These are phyloP conservation scores for Wallacemonas sp. DNA, from an alignment of 208 protist genomes.

Conservation along the genomic window DNA sequence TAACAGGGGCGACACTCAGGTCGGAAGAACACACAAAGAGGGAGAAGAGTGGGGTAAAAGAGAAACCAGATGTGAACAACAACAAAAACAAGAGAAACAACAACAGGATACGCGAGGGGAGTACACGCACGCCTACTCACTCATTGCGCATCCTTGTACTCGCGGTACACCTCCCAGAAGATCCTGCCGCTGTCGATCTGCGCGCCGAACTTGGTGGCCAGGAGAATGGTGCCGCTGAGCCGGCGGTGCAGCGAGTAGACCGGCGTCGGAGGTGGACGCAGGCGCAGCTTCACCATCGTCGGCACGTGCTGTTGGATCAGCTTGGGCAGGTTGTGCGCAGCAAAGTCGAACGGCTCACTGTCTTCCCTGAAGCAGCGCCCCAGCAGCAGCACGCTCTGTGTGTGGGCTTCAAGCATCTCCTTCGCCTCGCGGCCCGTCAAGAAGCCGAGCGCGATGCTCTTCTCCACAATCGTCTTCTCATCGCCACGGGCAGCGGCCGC, in stretches of 20 bases:
- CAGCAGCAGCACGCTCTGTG: conserved; percentile 83
- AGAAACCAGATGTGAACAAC: too few relatives aligned
- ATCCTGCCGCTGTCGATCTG: conserved; percentile 64
- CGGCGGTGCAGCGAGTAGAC: conserved; percentile 97
- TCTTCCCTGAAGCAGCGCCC: conserved; percentile 88
- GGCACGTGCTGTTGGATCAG: conserved; percentile 86
- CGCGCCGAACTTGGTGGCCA: conserved; percentile 91
- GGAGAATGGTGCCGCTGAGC: conserved; percentile 93
- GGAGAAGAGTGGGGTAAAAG: too few relatives aligned
- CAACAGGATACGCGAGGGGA: too few relatives aligned
- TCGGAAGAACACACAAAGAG: too few relatives aligned
- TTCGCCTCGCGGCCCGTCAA: conserved; percentile 93
- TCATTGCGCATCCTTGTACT: conserved; percentile 7
- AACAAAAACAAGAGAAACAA: too few relatives aligned
- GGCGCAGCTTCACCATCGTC: conserved; percentile 92
- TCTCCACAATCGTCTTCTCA: conserved; percentile 75
- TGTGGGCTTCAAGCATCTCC: conserved; percentile 93
- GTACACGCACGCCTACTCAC: too few relatives aligned
- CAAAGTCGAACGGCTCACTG: conserved; percentile 87
- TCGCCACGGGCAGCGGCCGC: conserved; percentile 78
- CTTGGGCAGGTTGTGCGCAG: conserved; percentile 74
- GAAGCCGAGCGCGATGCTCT: conserved; percentile 93
- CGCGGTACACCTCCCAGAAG: conserved; percentile 76
- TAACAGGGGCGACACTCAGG: too few relatives aligned
- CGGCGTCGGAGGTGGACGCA: conserved; percentile 85